A percentile compares a stretch with the other conserved stretches of the same genome.
These are phyloP conservation scores for Fusarium nelsonii DNA, from an alignment of 2,329 filamentous ascomycete species.

Conservation along the genomic window DNA sequence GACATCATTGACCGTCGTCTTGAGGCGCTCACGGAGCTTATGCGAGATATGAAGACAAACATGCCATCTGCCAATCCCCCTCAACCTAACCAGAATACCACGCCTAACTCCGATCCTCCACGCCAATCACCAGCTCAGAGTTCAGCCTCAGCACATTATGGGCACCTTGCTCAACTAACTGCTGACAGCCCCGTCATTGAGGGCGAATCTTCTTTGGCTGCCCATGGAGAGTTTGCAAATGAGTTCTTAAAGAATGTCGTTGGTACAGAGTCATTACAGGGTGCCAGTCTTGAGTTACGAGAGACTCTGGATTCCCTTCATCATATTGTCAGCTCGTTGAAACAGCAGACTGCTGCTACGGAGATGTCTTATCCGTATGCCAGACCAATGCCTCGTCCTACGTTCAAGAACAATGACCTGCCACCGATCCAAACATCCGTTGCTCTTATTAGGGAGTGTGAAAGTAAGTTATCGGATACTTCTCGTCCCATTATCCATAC, in stretches of 20 bases:
- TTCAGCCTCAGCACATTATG: conserved; percentile 36
- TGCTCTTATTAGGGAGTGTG: conserved; percentile 36
- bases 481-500: background rate
- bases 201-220: conserved; percentile 60
- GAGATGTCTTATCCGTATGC: conserved; percentile 46
- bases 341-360: conserved; percentile 42
- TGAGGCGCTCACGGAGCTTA: conserved; percentile 51
- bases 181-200: conserved; percentile 54
- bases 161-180: conserved; percentile 33
- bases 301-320: conserved; percentile 54
- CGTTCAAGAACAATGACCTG: conserved; percentile 35
- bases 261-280: conserved; percentile 46
- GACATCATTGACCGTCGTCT: conserved; percentile 55
- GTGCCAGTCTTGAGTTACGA: conserved; percentile 50
- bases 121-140: conserved; percentile 31
- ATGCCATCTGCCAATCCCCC: conserved; percentile 29
- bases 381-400: conserved; percentile 36
- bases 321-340: conserved; percentile 46
- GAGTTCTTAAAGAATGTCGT: conserved; percentile 58
- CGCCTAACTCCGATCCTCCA: conserved; percentile 24
- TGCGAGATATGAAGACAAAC: conserved; percentile 51
- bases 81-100: conserved; percentile 29
- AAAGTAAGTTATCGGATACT: conserved; percentile 28
- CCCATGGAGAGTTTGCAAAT: conserved; percentile 61
- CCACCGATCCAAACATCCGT: conserved; percentile 45